Conservation (phyloP, 2,329 filamentous ascomycete genomes). For the Trichophyton equinum region DNA sequence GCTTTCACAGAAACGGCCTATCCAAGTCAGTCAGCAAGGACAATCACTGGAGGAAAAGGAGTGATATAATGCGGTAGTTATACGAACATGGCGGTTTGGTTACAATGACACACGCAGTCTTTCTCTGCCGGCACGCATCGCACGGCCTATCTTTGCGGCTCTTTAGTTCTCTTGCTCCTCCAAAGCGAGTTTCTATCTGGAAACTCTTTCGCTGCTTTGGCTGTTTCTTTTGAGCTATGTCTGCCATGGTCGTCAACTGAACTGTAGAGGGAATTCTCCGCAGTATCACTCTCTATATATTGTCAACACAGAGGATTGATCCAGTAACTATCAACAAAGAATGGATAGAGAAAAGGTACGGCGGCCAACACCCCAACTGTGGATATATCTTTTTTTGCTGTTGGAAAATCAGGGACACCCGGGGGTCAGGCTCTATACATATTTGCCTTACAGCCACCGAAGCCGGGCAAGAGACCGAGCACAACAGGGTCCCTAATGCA, state of each 20-base stretch:
- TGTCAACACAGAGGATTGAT: background rate
- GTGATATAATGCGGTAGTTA: background rate
- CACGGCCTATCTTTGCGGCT: slow-evolving; percentile 5
- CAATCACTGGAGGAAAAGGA: background rate
- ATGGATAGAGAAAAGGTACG: background rate
- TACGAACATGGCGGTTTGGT: slow-evolving; percentile 4
- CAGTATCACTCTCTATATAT: background rate
- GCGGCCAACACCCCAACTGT: background rate
- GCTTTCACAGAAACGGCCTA: slow-evolving; percentile 3
- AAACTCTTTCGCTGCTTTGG: slow-evolving; percentile 2
- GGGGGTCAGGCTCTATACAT: background rate
- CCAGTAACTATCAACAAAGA: background rate
- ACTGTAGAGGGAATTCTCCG: background rate
- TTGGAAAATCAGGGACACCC: background rate
- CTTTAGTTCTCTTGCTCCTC: slow-evolving; percentile 1
- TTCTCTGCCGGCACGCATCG: slow-evolving; percentile 1
- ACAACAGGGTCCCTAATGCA: background rate
- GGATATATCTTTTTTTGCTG: background rate
- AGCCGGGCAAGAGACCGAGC: background rate
- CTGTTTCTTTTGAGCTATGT: background rate
- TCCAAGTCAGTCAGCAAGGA: background rate
- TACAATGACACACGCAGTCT: slow-evolving; percentile 4
- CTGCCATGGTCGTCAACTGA: background rate
- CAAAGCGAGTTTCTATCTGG: slow-evolving; percentile 5
- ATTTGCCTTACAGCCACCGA: background rate